Evolutionary conservation across 225 moss, liverwort and hornwort genomes (phyloP).

Genomic region (Rhytidiadelphus loreus): DNA sequence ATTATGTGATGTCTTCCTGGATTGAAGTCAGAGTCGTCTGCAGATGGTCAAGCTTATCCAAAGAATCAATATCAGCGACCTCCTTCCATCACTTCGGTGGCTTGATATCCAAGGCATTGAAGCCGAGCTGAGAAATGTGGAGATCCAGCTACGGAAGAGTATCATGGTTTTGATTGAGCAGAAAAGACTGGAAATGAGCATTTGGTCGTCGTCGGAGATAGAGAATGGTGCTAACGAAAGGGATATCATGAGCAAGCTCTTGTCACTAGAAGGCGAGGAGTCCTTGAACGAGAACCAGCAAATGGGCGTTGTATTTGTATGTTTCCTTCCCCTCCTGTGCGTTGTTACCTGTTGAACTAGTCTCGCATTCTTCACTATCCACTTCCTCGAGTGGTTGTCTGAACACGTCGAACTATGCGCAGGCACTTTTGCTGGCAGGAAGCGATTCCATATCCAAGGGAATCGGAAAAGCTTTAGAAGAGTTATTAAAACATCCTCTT

Average conservation of each 20-base stretch:
- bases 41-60: constrained; percentile 23
- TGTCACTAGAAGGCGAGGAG: constrained; percentile 33
- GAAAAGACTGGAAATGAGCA: constrained; percentile 25
- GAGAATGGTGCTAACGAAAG: constrained; percentile 18
- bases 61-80: constrained; percentile 60
- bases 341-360: not conserved
- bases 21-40: constrained; percentile 1
- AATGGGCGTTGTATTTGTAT: constrained; percentile 35
- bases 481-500: constrained; percentile 20
- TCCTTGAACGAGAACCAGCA: constrained; percentile 14
- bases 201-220: constrained; percentile 9
- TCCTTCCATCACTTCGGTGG: constrained; percentile 57
- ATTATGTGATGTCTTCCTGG: not conserved
- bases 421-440: constrained; percentile 29
- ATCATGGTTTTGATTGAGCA: constrained; percentile 28
- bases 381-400: not conserved
- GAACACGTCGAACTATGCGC: constrained; percentile 1
- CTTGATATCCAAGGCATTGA: constrained; percentile 57
- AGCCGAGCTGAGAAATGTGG: constrained; percentile 14
- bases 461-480: constrained; percentile 11
- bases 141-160: constrained; percentile 29
- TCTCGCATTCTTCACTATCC: not conserved
- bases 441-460: constrained; percentile 24
- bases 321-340: not conserved
- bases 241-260: constrained; percentile 41